A percentile compares a stretch with the other conserved stretches of the same genome.
These are phyloP conservation scores for Onygenales sp. DNA, from an alignment of 2,329 filamentous ascomycete species.

Conservation along the genomic window DNA sequence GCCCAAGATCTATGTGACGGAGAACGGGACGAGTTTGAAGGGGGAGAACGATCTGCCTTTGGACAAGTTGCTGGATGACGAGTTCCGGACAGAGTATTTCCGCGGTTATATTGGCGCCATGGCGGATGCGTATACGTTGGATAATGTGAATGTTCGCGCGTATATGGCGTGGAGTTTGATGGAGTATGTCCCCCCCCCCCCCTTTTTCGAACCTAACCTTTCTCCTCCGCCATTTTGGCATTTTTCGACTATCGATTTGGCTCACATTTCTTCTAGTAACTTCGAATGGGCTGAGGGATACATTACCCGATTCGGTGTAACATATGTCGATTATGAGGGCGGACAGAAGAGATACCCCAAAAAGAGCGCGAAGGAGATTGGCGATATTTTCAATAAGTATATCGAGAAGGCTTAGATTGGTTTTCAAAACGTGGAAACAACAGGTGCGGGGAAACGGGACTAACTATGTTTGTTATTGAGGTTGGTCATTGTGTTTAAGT, in stretches of 20 bases:
- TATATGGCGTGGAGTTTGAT: conserved; percentile 84
- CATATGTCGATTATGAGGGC: conserved; percentile 70
- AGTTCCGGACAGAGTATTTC: conserved; percentile 75
- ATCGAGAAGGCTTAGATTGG: conserved; percentile 48
- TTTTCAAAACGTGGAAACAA: too few relatives aligned
- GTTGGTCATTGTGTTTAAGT: too few relatives aligned
- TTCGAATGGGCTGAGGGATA: conserved; percentile 92
- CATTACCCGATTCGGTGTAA: conserved; percentile 75
- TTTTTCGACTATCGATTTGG: conserved; percentile 1
- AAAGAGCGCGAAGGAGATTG: conserved; percentile 68
- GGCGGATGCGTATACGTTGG: conserved; percentile 59
- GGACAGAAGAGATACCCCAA: conserved; percentile 73
- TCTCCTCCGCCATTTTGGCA: not conserved
- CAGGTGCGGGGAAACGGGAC: too few relatives aligned
- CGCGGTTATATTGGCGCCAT: conserved; percentile 66
- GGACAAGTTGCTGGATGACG: conserved; percentile 66
- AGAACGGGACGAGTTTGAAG: conserved; percentile 79
- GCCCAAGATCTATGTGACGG: conserved; percentile 77
- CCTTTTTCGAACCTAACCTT: not conserved
- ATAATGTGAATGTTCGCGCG: conserved; percentile 68
- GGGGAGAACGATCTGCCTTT: conserved; percentile 67
- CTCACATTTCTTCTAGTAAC: conserved; percentile 42
- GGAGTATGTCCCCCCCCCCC: conserved; percentile 46
- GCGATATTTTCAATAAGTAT: conserved; percentile 60
- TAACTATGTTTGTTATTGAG: too few relatives aligned